Evolutionary conservation across 495 filamentous ascomycete species (phyloP).

Genomic region (Symbiotaphrina buchneri): DNA sequence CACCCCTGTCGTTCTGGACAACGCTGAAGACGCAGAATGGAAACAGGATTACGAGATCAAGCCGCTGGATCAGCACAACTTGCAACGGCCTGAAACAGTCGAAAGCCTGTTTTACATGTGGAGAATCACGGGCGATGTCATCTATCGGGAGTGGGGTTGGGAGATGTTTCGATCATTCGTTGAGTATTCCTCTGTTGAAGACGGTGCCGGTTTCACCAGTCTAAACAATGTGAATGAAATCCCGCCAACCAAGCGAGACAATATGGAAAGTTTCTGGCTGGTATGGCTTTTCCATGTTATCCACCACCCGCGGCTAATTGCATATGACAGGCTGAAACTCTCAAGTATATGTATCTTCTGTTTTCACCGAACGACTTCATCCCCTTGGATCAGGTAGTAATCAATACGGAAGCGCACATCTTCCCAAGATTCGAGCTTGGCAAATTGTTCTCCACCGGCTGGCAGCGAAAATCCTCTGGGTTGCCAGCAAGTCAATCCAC

Average conservation of each 20-base stretch:
- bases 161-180: conserved; percentile 90
- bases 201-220: conserved; percentile 55
- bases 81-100: conserved; percentile 90
- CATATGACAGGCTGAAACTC: conserved; percentile 53
- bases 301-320: neutral
- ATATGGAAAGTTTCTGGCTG: conserved; percentile 94
- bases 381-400: conserved; percentile 63
- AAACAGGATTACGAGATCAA: conserved; percentile 59
- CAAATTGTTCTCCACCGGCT: conserved; percentile 65
- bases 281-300: conserved; percentile 19
- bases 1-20: conserved; percentile 21
- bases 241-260: conserved; percentile 42
- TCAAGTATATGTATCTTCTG: conserved; percentile 93
- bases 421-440: conserved; percentile 68
- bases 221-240: conserved; percentile 50
- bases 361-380: conserved; percentile 73
- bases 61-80: conserved; percentile 56
- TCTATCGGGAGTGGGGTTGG: conserved; percentile 95
- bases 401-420: conserved; percentile 92
- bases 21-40: conserved; percentile 32
- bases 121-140: conserved; percentile 80
- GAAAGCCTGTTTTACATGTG: conserved; percentile 97
- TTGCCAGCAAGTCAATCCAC: too few species aligned
- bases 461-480: conserved; percentile 56
- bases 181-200: conserved; percentile 52